Conservation (phyloP, 2,329 filamentous ascomycete species). For the Cordyceps pruinosa region DNA sequence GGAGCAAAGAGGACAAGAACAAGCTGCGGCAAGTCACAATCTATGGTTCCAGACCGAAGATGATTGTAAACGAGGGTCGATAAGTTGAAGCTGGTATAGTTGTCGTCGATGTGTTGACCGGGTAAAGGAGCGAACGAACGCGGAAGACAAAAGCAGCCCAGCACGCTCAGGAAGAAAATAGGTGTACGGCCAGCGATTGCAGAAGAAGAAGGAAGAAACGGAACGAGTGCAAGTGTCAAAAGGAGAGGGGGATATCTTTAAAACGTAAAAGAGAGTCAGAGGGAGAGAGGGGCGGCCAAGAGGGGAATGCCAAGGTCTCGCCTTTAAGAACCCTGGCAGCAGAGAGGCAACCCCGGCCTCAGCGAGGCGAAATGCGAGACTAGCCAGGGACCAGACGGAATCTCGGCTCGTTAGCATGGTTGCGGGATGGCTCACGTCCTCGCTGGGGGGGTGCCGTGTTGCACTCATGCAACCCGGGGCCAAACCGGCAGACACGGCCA, state of each 20-base stretch:
- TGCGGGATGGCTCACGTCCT: background rate
- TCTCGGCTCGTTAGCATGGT: slow-evolving; percentile 4
- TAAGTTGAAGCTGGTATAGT: slow-evolving; percentile 15
- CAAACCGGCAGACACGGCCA: background rate
- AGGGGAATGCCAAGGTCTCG: slow-evolving; percentile 9
- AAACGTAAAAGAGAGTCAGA: slow-evolving; percentile 9
- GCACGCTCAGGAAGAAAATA: slow-evolving; percentile 21
- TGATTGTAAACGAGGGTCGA: slow-evolving; percentile 32
- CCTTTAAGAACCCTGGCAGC: slow-evolving; percentile 8
- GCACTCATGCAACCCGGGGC: background rate
- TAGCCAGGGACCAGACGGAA: slow-evolving; percentile 10
- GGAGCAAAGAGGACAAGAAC: slow-evolving; percentile 16
- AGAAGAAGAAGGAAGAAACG: slow-evolving; percentile 14
- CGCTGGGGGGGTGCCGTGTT: background rate
- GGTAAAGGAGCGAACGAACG: slow-evolving; percentile 42
- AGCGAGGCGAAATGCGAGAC: background rate
- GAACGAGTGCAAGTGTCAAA: slow-evolving; percentile 20
- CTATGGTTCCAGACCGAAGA: slow-evolving; percentile 44
- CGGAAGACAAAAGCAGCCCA: slow-evolving; percentile 28
- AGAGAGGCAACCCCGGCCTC: background rate
- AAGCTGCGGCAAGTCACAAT: slow-evolving; percentile 15
- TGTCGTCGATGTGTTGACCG: slow-evolving; percentile 16
- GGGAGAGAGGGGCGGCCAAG: slow-evolving; percentile 1
- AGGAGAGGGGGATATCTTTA: slow-evolving; percentile 11
- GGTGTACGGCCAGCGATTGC: slow-evolving; percentile 23